Evolutionary conservation across 768 basidiomycete species (phyloP), one percentile per base, ranked within the genome.

Genomic region (Boletus rubroflammeus): DNA sequence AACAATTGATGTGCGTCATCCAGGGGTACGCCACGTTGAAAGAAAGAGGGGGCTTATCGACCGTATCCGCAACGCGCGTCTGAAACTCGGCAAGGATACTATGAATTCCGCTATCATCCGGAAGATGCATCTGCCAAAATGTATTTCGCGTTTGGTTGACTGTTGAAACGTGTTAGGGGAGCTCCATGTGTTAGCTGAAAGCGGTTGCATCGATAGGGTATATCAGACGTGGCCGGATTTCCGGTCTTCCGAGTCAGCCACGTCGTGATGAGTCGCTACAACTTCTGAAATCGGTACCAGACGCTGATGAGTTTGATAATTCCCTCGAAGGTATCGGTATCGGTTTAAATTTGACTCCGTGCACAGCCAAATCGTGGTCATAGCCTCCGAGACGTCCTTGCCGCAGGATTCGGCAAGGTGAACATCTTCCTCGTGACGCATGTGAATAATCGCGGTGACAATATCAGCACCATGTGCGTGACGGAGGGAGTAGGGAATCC

Each of bases 361-460:
- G 44, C 49, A 60, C 63, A 29, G 47, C 51, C 45, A 52, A 26
- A 19, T 56, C 44, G 29, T 61, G 56, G 29, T 54, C 48, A 21
- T 62, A 55, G 15, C 54, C 50, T 2, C 51, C 57, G 7, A 57
- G 35, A 61, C 6, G 35, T 53, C 31, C 26, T 34, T 28, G 15
- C 44, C 25, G 15, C 59, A 58, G 1, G 31, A 39, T 15, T 26
- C 13, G 34, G 38, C 36, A 23, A 57, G 50, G 13, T 35, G 32
- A n/a, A 46, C 15, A 31, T 47, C 45, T 23, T 57, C 52, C 50
- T 60, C 56, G 23, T 54, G 47, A 47, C 41, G 47, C 45, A 57
- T 63, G 40, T 60, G 54, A 23, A 49, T 63, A 15, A 61, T 50
- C 25, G 36, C 38, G 25, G 56, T 56, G 21, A 50, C 39, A 10